Conservation (phyloP, 345 rosid genomes). For the Acer negundo region DNA sequence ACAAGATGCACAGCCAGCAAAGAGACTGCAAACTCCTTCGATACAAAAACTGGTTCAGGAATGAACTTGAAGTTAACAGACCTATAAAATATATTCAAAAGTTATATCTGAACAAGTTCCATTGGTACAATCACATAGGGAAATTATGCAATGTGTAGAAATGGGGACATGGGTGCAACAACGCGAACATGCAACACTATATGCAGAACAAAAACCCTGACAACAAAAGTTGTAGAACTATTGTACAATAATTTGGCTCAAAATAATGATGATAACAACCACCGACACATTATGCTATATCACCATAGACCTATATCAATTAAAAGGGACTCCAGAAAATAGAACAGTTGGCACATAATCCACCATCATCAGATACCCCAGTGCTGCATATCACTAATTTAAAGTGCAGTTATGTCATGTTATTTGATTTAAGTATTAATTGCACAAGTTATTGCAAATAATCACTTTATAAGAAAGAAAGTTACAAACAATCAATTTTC, state of each 20-base stretch:
- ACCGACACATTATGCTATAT: not conserved
- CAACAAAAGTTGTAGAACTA: not conserved
- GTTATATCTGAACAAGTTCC: conserved; percentile 19
- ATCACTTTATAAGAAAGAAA: not conserved
- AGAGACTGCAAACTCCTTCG: conserved; percentile 80
- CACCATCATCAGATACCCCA: not conserved
- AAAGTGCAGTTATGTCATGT: not conserved
- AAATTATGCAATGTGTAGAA: not conserved
- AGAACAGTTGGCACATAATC: not conserved
- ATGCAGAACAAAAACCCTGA: not conserved
- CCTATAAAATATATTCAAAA: conserved; percentile 50
- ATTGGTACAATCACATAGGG: not conserved
- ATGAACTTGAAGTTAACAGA: conserved; percentile 97
- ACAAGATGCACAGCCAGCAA: conserved; percentile 75
- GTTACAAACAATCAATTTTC: not conserved
- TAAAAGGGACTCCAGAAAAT: not conserved
- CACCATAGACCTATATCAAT: not conserved
- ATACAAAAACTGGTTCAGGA: conserved; percentile 82
- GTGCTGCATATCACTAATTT: not conserved
- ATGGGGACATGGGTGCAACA: not conserved
- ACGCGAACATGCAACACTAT: not conserved
- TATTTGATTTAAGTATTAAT: not conserved
- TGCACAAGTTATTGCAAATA: not conserved
- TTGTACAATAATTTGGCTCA: not conserved
- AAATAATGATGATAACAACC: not conserved